Evolutionary conservation across 768 basidiomycete species (phyloP), one percentile per base, ranked within the genome.

Genomic region (Lentinula boryana): DNA sequence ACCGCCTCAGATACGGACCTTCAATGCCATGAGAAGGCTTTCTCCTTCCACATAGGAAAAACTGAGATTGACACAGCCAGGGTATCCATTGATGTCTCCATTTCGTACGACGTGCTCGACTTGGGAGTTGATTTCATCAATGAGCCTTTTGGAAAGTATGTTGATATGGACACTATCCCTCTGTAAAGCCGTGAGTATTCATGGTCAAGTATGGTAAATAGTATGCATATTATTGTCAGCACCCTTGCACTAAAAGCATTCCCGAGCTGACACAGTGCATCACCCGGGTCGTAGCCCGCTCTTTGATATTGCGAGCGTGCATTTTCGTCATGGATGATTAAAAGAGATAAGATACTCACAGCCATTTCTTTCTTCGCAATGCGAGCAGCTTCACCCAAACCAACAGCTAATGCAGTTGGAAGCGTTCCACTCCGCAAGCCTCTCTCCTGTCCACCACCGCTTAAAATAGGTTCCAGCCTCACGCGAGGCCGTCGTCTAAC

Each of bases 11-110:
- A 53, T 32, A 66, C 77, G 59, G 64, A 89, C 94, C 84, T 99
- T 99, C 66, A 99, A 74, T 10, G 96, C 95, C 97, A 99, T 99
- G 62, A 99, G 74, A 64, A 99, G 81, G 72, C 91, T 94, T 75
- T 98, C 96, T 23, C 96, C 96, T 72, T 98, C 96, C 40, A 98
- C 95, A 69, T 97, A 98, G 2, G 95, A 86, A 71, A 98, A 98
- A 64, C 90, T 93, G 46, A 98, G 81, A 73, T 98, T 98, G 70
- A 98, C 84, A 71, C 97, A 99, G 43, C 97, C 97, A 0, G 95
- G 88, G 74, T 96, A 99, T 21, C 97, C 97, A 60, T 87, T 80
- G 0, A 81, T 75, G 70, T 98, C 96, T 12, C 97, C 97, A 68
- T 99, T 99, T 41, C 97, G 86, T 48, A 96, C 87, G 60, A 99